Percentiles rank a stretch among this genome's conserved stretches.
Evolutionary conservation across 768 basidiomycete genomes (phyloP).

Genomic region (Collybia nuda): DNA sequence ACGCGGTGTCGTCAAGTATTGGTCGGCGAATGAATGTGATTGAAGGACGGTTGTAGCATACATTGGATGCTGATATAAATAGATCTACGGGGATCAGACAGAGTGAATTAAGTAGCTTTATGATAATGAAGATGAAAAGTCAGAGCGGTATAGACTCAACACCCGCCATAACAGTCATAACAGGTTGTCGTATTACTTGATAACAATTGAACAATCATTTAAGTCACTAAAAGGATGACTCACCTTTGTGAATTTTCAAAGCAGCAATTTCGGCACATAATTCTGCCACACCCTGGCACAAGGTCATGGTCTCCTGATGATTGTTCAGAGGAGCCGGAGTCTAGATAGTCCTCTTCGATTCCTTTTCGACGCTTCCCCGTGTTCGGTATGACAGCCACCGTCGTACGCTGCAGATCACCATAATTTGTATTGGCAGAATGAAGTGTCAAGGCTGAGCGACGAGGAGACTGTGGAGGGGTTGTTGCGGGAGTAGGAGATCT

Average conservation of each 20-base stretch:
- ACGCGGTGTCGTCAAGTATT: too few relatives aligned
- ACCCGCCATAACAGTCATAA: conserved; percentile 32
- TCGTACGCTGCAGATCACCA: conserved; percentile 6
- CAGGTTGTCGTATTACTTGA: conserved; percentile 37
- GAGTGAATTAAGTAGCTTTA: too few relatives aligned
- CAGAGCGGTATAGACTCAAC: conserved; percentile 2
- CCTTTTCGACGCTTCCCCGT: conserved; percentile 14
- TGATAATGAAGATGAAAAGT: too few relatives aligned
- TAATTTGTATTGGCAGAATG: conserved; percentile 27
- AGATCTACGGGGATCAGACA: background rate
- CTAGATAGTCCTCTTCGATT: conserved; percentile 14
- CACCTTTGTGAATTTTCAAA: conserved; percentile 41
- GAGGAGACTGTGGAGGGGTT: conserved; percentile 27
- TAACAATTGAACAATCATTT: background rate
- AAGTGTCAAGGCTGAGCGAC: conserved; percentile 25
- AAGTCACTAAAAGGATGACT: conserved; percentile 8
- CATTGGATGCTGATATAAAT: too few relatives aligned
- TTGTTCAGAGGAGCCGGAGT: conserved; percentile 6
- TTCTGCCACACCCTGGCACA: conserved; percentile 37
- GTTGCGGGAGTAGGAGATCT: conserved; percentile 35
- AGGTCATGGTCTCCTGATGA: conserved; percentile 12
- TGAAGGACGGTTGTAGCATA: too few relatives aligned
- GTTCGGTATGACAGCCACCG: background rate
- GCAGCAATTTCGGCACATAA: conserved; percentile 44
- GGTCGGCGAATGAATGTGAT: too few relatives aligned